These are phyloP conservation scores for Xylaria cubensis DNA, from an alignment of 495 filamentous ascomycete genomes.

Conservation along the genomic window DNA sequence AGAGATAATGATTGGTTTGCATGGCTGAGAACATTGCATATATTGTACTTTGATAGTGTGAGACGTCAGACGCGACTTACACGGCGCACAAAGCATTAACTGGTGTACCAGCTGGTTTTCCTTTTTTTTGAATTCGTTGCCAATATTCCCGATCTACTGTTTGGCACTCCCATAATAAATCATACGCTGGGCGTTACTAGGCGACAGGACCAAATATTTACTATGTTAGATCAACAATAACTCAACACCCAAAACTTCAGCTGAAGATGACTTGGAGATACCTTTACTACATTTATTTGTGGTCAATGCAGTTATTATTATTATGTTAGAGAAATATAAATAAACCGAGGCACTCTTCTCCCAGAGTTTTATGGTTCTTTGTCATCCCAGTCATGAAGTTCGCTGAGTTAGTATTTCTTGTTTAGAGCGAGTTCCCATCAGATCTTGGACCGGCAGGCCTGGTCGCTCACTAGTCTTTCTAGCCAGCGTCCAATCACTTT, in stretches of 20 bases:
- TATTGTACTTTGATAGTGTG: constrained; percentile 1
- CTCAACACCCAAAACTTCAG: too few species aligned
- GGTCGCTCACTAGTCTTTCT: too few species aligned
- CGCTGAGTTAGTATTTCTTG: too few species aligned
- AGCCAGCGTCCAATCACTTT: too few species aligned
- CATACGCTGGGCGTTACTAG: not conserved
- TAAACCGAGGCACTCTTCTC: too few species aligned
- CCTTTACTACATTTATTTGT: too few species aligned
- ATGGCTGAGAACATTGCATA: constrained; percentile 23
- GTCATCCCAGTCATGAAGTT: too few species aligned
- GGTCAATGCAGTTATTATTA: too few species aligned
- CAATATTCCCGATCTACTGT: not conserved
- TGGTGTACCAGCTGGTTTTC: not conserved
- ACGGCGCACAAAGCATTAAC: constrained; percentile 7
- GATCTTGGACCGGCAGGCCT: too few species aligned
- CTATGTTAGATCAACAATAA: not conserved
- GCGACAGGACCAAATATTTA: not conserved
- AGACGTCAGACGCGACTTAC: not conserved
- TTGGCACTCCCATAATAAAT: not conserved
- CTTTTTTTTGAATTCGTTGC: not conserved
- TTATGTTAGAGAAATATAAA: too few species aligned
- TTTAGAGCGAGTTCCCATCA: too few species aligned
- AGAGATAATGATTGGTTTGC: constrained; percentile 30
- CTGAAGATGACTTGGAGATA: not conserved
- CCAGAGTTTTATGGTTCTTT: too few species aligned